Evolutionary conservation across 2,329 filamentous ascomycete genomes (phyloP).

Genomic region (Fusarium sarcochroum): DNA sequence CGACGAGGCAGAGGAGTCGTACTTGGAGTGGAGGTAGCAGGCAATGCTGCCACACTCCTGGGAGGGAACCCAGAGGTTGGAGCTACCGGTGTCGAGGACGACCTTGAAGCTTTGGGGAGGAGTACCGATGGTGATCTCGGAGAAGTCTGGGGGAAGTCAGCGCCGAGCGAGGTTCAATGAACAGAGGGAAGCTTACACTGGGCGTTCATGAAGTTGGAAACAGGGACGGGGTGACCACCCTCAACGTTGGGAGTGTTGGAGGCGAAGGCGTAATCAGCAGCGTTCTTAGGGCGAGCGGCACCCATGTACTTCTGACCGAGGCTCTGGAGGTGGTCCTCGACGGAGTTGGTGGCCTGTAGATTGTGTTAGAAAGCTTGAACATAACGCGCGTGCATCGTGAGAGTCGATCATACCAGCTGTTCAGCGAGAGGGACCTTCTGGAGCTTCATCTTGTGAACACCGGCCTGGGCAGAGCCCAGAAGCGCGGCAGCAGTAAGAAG

Average conservation of each 20-base stretch:
- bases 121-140: conserved; percentile 92
- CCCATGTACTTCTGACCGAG: conserved; percentile 98
- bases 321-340: conserved; percentile 84
- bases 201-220: conserved; percentile 98
- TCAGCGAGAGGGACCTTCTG: conserved; percentile 95
- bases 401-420: conserved; percentile 80
- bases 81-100: conserved; percentile 97
- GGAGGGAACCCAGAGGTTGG: conserved; percentile 98
- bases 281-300: conserved; percentile 71
- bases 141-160: conserved; percentile 80
- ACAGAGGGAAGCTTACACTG: conserved; percentile 78
- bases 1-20: conserved; percentile 90
- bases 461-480: conserved; percentile 86
- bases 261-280: conserved; percentile 84
- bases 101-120: conserved; percentile 98
- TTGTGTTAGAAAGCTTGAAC: conserved; percentile 28
- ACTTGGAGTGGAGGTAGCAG: conserved; percentile 97
- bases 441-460: conserved; percentile 95
- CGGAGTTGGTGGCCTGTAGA: conserved; percentile 79
- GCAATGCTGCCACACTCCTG: conserved; percentile 93
- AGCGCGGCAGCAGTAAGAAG: conserved; percentile 84
- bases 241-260: conserved; percentile 76
- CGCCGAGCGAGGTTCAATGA: not conserved
- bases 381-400: conserved; percentile 2
- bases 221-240: conserved; percentile 83